Conservation (phyloP, 2,329 filamentous ascomycete genomes). For the Verticillium dahliae region DNA sequence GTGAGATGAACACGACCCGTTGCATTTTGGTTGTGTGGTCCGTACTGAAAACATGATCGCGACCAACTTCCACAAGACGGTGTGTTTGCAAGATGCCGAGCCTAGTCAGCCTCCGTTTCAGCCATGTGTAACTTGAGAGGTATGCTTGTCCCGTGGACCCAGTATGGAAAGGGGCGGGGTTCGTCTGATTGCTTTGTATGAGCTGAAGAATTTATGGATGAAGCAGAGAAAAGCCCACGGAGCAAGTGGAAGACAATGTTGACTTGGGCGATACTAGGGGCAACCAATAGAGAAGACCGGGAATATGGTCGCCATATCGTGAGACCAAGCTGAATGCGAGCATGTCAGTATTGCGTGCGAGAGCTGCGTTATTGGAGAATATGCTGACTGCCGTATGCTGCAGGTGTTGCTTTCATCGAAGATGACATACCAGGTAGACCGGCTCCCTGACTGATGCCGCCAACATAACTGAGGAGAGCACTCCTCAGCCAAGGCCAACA, state of each 20-base stretch:
- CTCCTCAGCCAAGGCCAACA: neutral
- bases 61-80: neutral
- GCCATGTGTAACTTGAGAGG: neutral
- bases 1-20: neutral
- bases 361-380: too few relatives aligned
- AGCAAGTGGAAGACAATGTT: constrained; percentile 13
- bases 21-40: neutral
- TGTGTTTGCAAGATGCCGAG: neutral
- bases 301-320: too few relatives aligned
- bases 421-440: too few relatives aligned
- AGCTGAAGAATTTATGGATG: constrained; percentile 10
- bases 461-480: constrained; percentile 15
- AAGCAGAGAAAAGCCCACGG: constrained; percentile 16
- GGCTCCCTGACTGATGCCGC: constrained; percentile 17
- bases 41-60: neutral
- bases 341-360: too few relatives aligned
- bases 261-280: constrained; percentile 9
- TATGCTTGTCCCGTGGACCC: neutral
- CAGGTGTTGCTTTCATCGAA: too few relatives aligned
- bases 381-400: too few relatives aligned
- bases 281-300: too few relatives aligned
- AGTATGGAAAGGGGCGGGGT: too few relatives aligned
- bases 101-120: neutral
- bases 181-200: constrained; percentile 7
- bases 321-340: too few relatives aligned